Evolutionary conservation across 2,329 filamentous ascomycete species (phyloP).

Genomic region (Aspergillus quadricinctus): DNA sequence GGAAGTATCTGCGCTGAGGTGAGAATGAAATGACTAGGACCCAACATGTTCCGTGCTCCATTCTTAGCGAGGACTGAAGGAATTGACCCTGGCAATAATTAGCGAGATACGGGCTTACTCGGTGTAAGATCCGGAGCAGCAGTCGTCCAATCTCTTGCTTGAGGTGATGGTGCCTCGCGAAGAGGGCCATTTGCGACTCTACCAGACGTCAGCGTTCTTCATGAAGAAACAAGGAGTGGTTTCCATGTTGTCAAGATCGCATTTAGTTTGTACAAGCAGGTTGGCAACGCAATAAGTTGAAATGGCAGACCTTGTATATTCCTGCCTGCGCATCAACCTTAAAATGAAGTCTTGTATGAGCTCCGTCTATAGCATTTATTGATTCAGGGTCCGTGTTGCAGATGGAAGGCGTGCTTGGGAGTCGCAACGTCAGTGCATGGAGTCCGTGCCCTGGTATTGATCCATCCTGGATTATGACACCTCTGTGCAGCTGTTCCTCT

Average conservation of each 20-base stretch:
- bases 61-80: not conserved
- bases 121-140: not conserved
- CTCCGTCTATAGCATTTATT: not conserved
- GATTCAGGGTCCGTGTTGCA: constrained; percentile 10
- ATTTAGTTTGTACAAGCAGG: not conserved
- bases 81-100: not conserved
- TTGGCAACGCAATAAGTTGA: not conserved
- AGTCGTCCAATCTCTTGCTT: not conserved
- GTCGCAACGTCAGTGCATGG: not conserved
- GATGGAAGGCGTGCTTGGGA: not conserved
- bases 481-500: not conserved
- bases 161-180: not conserved
- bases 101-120: not conserved
- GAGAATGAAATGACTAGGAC: not conserved
- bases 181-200: not conserved
- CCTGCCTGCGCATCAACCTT: not conserved
- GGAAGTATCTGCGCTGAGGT: not conserved
- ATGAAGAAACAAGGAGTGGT: not conserved
- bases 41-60: too few relatives aligned
- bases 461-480: not conserved
- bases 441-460: not conserved
- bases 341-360: not conserved
- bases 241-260: not conserved
- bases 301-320: not conserved
- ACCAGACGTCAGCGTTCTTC: not conserved